Evolutionary conservation across 345 rosid species (phyloP).

Genomic region (Acer negundo): DNA sequence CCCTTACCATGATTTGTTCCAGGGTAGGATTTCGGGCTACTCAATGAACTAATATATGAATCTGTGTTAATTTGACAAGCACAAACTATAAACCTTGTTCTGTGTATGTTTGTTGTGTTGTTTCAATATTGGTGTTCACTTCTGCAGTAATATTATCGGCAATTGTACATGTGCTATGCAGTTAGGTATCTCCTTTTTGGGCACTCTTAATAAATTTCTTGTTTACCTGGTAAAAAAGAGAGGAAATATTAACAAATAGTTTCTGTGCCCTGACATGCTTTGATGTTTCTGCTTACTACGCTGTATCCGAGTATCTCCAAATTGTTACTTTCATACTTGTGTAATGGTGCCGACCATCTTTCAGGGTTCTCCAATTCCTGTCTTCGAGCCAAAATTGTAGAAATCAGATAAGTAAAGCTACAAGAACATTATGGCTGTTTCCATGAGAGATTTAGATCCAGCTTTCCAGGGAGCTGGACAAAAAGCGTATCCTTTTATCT

Average conservation of each 20-base stretch:
- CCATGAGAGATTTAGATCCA: conserved; percentile 97
- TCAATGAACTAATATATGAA: background rate
- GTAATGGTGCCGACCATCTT: conserved; percentile 26
- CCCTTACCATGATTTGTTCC: background rate
- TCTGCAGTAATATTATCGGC: background rate
- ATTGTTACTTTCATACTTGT: conserved; percentile 7
- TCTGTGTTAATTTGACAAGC: background rate
- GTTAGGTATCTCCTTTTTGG: background rate
- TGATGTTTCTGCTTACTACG: conserved; percentile 13
- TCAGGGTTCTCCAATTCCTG: conserved; percentile 35
- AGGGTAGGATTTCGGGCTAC: background rate
- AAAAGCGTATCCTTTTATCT: conserved; percentile 84
- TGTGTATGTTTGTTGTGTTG: background rate
- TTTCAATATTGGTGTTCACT: conserved; percentile 1
- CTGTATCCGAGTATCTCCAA: background rate
- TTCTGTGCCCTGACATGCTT: conserved; percentile 15
- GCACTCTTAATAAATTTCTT: background rate
- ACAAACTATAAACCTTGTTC: background rate
- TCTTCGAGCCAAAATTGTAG: conserved; percentile 29
- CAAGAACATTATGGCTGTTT: conserved; percentile 75
- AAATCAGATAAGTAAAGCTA: conserved; percentile 35
- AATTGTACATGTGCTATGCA: background rate
- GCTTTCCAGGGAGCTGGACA: conserved; percentile 98
- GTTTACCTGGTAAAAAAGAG: background rate
- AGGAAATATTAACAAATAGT: background rate